These are phyloP conservation scores for Neurospora tetraspora DNA, from an alignment of 495 filamentous ascomycete species.

Conservation along the genomic window DNA sequence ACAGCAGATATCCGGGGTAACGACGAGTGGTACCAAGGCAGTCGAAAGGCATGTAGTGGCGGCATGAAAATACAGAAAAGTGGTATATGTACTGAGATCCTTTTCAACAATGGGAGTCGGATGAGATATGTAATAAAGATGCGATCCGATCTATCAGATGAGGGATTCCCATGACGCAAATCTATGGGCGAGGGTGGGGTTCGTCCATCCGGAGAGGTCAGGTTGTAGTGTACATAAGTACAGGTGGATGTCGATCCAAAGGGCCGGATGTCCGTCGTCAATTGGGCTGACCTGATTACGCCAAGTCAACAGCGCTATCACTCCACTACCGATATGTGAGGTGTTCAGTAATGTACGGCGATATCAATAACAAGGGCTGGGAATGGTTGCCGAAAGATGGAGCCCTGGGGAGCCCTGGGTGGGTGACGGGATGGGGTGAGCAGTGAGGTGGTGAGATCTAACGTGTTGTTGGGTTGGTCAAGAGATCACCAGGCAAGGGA, in stretches of 20 bases:
- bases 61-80: neutral
- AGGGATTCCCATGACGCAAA: neutral
- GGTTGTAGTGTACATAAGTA: neutral
- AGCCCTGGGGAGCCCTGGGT: neutral
- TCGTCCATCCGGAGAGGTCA: neutral
- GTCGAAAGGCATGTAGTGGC: neutral
- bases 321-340: neutral
- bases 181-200: neutral
- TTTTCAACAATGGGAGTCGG: neutral
- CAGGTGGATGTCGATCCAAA: neutral
- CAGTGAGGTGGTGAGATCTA: neutral
- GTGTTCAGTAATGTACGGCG: neutral
- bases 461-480: neutral
- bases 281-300: neutral
- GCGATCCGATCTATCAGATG: neutral
- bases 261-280: neutral
- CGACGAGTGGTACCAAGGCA: neutral
- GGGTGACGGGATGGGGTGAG: neutral
- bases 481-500: neutral
- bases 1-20: neutral
- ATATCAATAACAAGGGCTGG: neutral
- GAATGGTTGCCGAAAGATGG: neutral
- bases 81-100: neutral
- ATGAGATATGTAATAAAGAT: neutral
- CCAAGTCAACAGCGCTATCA: neutral